Percentiles rank a stretch among this genome's conserved stretches.
Evolutionary conservation across 2,329 filamentous ascomycete genomes (phyloP).

Genomic region (Orbilia brochopaga): DNA sequence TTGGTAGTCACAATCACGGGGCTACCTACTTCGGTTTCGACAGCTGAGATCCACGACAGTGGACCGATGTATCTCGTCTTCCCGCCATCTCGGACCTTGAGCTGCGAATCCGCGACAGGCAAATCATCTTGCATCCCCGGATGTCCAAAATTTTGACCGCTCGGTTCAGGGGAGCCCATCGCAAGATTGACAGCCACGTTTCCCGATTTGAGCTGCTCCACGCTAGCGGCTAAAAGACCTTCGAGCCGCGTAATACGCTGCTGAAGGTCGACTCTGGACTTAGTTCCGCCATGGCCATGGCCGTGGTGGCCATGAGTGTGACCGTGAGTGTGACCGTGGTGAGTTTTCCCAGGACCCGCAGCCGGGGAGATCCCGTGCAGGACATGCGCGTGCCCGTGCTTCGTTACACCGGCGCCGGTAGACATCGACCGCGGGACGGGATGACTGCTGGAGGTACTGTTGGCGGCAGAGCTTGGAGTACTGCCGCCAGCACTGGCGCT

Average conservation of each 20-base stretch:
- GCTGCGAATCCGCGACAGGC: constrained; percentile 41
- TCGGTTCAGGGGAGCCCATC: constrained; percentile 14
- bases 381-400: constrained; percentile 43
- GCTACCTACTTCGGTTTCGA: constrained; percentile 39
- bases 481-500: constrained; percentile 9
- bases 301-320: constrained; percentile 24
- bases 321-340: constrained; percentile 34
- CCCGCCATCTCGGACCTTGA: constrained; percentile 40
- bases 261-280: constrained; percentile 47
- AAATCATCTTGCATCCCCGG: constrained; percentile 35
- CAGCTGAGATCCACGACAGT: constrained; percentile 46
- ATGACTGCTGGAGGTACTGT: constrained; percentile 40
- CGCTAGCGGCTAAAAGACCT: constrained; percentile 46
- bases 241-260: constrained; percentile 49
- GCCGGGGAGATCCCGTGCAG: constrained; percentile 27
- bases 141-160: constrained; percentile 21
- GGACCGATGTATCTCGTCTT: constrained; percentile 45
- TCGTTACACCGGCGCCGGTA: constrained; percentile 48
- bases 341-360: constrained; percentile 22
- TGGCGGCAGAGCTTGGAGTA: constrained; percentile 39
- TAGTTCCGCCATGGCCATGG: constrained; percentile 25
- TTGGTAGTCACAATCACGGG: background rate
- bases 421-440: constrained; percentile 23
- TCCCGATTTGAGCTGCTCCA: constrained; percentile 47
- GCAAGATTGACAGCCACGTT: constrained; percentile 42